Evolutionary conservation across 805 yeast genomes (phyloP).

Genomic region (Wickerhamiella allomyrinae): DNA sequence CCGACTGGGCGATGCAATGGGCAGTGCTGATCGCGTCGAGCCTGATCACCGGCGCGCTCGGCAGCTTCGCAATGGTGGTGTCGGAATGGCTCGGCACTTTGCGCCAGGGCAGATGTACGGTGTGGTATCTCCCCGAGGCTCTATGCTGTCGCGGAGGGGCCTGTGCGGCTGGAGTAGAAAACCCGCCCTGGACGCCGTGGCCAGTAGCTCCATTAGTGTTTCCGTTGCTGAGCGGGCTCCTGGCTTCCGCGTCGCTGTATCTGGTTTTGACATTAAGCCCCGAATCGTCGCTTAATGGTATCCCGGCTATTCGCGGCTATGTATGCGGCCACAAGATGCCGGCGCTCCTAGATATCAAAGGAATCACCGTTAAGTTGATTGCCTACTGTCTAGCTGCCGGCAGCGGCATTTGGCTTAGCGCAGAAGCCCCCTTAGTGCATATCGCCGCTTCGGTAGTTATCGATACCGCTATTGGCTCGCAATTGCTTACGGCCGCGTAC

Average conservation of each 20-base stretch:
- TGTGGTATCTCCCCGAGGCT: constrained; percentile 58
- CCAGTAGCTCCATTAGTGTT: constrained; percentile 26
- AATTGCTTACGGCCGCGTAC: not conserved
- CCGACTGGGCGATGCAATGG: constrained; percentile 31
- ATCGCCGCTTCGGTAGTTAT: constrained; percentile 30
- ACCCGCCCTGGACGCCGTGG: constrained; percentile 20
- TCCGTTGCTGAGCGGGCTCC: constrained; percentile 25
- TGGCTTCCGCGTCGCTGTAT: constrained; percentile 29
- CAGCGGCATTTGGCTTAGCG: constrained; percentile 71
- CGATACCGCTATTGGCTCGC: constrained; percentile 14
- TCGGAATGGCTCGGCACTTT: constrained; percentile 71
- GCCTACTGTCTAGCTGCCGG: constrained; percentile 56
- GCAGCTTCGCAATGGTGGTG: constrained; percentile 60
- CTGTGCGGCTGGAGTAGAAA: constrained; percentile 28
- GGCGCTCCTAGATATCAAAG: constrained; percentile 36
- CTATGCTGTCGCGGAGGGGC: constrained; percentile 45
- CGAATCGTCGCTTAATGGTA: constrained; percentile 43
- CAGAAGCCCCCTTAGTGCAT: constrained; percentile 79
- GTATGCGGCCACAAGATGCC: constrained; percentile 49
- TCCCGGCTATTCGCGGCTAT: constrained; percentile 56
- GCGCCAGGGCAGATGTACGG: constrained; percentile 58
- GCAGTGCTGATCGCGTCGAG: constrained; percentile 60
- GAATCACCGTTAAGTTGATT: constrained; percentile 40
- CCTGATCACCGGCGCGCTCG: constrained; percentile 56
- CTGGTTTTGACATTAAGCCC: constrained; percentile 24